Percentiles rank a stretch among this genome's conserved stretches.
These are phyloP conservation scores for Dendrobium nobile DNA, from an alignment of 106 monocot genomes.

Conservation along the genomic window DNA sequence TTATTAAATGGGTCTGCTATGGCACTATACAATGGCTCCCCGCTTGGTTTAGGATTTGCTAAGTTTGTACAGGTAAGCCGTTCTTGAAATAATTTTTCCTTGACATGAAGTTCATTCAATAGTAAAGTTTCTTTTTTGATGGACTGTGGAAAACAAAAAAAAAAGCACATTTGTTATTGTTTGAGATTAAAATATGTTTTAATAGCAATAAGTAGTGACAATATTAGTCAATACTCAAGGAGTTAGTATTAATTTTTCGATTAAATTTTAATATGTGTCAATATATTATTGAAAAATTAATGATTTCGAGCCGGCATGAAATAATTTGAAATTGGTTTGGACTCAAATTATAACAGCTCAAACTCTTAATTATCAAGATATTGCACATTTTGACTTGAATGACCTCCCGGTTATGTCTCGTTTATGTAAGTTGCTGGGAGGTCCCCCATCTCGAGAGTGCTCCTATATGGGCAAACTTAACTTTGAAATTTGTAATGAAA, in stretches of 20 bases:
- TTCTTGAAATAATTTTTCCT: background rate
- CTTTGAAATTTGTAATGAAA: too few relatives aligned
- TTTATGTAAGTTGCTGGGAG: too few relatives aligned
- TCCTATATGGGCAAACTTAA: too few relatives aligned
- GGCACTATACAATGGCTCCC: constrained; percentile 93
- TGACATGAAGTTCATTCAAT: background rate
- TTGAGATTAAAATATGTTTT: background rate
- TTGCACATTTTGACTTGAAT: too few relatives aligned
- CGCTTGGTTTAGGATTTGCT: constrained; percentile 68
- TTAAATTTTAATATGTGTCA: background rate
- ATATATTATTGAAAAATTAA: background rate
- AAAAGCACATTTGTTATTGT: background rate
- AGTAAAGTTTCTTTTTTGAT: background rate
- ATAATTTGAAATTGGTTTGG: background rate
- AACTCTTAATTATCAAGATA: too few relatives aligned
- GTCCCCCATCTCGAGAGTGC: too few relatives aligned
- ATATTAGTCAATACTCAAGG: background rate
- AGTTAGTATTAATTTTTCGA: background rate
- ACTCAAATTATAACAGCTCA: background rate
- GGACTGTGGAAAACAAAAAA: background rate
- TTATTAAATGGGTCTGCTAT: constrained; percentile 94
- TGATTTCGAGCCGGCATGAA: background rate
- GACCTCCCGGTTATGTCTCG: too few relatives aligned
- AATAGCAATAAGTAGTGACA: background rate
- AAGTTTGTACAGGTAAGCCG: constrained; percentile 82